Conservation (phyloP, 1,284 basidiomycete genomes). For the Fomitopsis schrenkii region DNA sequence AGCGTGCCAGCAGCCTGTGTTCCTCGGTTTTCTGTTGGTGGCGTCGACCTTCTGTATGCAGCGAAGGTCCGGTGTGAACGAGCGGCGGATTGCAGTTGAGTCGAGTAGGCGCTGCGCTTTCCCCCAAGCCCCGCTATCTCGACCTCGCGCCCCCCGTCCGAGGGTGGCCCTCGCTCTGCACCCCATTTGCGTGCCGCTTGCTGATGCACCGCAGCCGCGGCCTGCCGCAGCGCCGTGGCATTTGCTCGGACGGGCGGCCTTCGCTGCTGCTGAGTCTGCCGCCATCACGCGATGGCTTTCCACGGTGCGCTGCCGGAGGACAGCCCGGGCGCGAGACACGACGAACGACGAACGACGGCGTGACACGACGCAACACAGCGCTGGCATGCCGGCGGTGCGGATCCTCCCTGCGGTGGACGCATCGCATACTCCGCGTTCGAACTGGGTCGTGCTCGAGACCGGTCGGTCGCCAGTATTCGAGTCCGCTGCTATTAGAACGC, state of each 20-base stretch:
- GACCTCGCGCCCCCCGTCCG: neutral
- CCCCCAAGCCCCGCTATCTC: neutral
- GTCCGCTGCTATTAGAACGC: neutral
- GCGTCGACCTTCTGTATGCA: neutral
- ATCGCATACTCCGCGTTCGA: neutral
- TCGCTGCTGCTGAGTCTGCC: neutral
- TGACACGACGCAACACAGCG: neutral
- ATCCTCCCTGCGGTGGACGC: neutral
- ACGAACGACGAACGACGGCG: neutral
- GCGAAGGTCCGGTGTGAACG: neutral
- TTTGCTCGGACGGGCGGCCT: neutral
- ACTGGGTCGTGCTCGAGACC: neutral
- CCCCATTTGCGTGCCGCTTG: neutral
- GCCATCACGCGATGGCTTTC: constrained; percentile 1
- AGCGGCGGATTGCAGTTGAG: neutral
- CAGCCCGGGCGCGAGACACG: neutral
- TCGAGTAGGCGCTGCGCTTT: neutral
- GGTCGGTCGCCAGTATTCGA: neutral
- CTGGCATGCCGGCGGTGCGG: neutral
- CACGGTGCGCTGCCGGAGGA: neutral
- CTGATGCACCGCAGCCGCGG: neutral
- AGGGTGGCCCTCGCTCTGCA: neutral
- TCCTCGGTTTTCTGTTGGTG: neutral
- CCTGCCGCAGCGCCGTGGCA: neutral
- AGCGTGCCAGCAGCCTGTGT: neutral